phyloP scores from a whole-genome alignment of 805 yeast species.

The Nakazawaea wyomingensis region DNA sequence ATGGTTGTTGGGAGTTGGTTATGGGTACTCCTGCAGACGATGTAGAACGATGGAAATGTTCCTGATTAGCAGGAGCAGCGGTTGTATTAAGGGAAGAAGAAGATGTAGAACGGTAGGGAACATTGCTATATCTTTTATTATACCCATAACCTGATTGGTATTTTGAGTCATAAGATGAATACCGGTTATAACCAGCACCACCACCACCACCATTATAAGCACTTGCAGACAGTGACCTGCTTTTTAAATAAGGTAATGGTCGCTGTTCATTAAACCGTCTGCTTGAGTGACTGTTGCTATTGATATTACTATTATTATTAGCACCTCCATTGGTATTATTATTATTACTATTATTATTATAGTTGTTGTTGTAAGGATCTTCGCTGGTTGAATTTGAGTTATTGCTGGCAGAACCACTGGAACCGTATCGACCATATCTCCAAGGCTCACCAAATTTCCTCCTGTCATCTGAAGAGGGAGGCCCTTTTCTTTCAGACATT shows the following conservation, averaged over 20 bases:
- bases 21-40: conserved; percentile 3
- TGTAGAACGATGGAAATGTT: conserved; percentile 2
- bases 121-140: conserved; percentile 5
- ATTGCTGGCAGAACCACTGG: not conserved
- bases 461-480: conserved; percentile 10
- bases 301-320: not conserved
- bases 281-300: not conserved
- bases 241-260: not conserved
- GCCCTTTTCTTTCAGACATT: conserved; percentile 12
- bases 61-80: not conserved
- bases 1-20: conserved; percentile 1
- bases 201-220: not conserved
- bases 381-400: not conserved
- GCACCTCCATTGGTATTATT: not conserved
- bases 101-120: conserved; percentile 6
- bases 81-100: conserved; percentile 4
- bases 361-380: not conserved
- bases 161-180: conserved; percentile 6
- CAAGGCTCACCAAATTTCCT: conserved; percentile 10
- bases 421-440: conserved; percentile 7
- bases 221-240: not conserved
- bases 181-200: not conserved
- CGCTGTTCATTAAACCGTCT: conserved; percentile 3
- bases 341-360: not conserved
- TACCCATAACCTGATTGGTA: conserved; percentile 3